Conservation (phyloP, 768 basidiomycete species). For the Tulasnella sp. region DNA sequence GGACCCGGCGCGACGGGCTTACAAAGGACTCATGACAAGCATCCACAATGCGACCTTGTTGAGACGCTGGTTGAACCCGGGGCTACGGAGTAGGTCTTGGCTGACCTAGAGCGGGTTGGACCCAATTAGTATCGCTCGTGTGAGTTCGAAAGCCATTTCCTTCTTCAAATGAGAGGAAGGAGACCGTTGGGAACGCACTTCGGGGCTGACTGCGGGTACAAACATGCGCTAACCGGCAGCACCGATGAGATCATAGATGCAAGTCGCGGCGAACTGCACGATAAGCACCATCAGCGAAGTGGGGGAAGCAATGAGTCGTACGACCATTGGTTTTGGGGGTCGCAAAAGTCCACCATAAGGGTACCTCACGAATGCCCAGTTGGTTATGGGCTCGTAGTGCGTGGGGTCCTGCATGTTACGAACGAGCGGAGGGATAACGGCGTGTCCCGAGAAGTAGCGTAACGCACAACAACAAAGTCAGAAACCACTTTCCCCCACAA, state of each 20-base stretch:
- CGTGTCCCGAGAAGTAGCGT: conserved; percentile 74
- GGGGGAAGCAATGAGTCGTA: conserved; percentile 27
- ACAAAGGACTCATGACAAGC: too few species aligned
- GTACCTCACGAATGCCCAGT: conserved; percentile 67
- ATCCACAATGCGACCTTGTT: too few species aligned
- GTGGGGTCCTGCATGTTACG: conserved; percentile 80
- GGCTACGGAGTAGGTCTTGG: conserved; percentile 59
- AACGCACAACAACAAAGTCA: neutral
- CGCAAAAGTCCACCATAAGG: neutral
- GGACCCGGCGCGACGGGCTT: too few species aligned
- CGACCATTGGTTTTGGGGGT: neutral
- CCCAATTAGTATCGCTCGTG: neutral
- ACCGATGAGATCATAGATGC: conserved; percentile 51
- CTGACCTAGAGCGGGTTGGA: conserved; percentile 49
- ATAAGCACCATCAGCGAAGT: conserved; percentile 50
- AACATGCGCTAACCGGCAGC: conserved; percentile 91
- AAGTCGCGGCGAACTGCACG: too few species aligned
- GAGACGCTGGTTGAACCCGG: too few species aligned
- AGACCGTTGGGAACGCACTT: conserved; percentile 50
- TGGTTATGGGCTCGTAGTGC: conserved; percentile 70
- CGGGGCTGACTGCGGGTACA: conserved; percentile 63
- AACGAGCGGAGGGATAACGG: conserved; percentile 81
- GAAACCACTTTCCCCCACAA: neutral
- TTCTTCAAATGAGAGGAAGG: too few species aligned
- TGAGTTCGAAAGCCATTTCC: conserved; percentile 4